Evolutionary conservation across 176 grass and related monocot species (phyloP).

Genomic region (Elymus sibiricus): DNA sequence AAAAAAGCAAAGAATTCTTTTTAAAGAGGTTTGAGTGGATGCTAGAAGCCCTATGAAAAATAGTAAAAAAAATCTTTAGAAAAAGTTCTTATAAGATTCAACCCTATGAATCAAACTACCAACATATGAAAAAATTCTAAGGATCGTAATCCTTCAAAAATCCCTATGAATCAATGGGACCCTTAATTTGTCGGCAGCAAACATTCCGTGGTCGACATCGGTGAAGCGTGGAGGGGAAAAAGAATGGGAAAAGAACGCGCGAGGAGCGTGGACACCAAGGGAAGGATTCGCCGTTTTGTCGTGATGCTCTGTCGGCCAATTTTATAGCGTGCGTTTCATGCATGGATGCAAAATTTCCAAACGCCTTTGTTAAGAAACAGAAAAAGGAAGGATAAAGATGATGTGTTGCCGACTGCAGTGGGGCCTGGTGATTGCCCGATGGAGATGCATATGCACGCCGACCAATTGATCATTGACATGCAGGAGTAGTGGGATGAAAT

Average conservation of each 20-base stretch:
- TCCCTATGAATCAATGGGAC: too few relatives aligned
- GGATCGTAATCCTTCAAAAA: too few relatives aligned
- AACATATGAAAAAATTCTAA: too few relatives aligned
- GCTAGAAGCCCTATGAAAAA: too few relatives aligned
- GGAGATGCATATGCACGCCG: not conserved
- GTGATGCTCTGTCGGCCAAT: slow-evolving; percentile 9
- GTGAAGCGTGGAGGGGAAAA: not conserved
- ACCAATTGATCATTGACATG: not conserved
- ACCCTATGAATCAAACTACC: too few relatives aligned
- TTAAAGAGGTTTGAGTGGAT: too few relatives aligned
- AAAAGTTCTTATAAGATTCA: too few relatives aligned
- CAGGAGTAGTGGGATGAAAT: not conserved
- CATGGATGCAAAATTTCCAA: not conserved
- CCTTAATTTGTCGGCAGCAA: not conserved
- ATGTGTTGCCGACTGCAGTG: not conserved
- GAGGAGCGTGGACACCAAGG: not conserved
- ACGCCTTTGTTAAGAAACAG: not conserved
- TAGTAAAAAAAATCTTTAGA: too few relatives aligned
- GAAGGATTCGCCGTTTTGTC: not conserved
- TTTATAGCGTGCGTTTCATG: not conserved
- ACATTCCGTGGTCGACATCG: not conserved
- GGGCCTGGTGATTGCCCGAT: not conserved
- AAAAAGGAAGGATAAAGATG: not conserved
- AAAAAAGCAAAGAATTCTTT: too few relatives aligned
- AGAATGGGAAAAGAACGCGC: not conserved